A percentile compares a stretch with the other conserved stretches of the same genome.
Conservation (phyloP, 495 filamentous ascomycete genomes). For the Chaetomidium leptoderma region DNA sequence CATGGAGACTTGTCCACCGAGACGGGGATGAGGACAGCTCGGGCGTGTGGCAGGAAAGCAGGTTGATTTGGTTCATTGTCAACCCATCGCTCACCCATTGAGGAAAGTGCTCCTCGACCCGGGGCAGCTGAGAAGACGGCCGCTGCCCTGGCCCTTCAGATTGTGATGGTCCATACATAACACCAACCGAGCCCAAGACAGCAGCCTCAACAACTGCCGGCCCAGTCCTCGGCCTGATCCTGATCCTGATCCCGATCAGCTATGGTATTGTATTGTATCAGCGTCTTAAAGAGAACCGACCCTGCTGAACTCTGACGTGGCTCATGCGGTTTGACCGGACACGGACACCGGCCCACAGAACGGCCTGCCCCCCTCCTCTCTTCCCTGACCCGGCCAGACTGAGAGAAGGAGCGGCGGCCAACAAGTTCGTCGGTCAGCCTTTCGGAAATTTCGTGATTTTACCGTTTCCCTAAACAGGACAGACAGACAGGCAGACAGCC, state of each 20-base stretch:
- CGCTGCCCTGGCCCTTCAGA: not conserved
- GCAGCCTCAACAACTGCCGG: not conserved
- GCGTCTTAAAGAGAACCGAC: not conserved
- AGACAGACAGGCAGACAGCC: too few relatives aligned
- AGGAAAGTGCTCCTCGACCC: constrained; percentile 10
- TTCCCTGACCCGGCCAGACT: not conserved
- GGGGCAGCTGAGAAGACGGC: not conserved
- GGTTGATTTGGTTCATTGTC: not conserved
- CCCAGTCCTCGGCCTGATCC: too few relatives aligned
- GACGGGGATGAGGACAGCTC: not conserved
- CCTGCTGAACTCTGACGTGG: constrained; percentile 29
- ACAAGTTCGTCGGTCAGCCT: too few relatives aligned
- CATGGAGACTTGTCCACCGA: not conserved
- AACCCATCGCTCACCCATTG: not conserved
- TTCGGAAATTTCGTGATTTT: too few relatives aligned
- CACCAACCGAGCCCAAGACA: not conserved
- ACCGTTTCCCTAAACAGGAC: too few relatives aligned
- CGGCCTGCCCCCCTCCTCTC: not conserved
- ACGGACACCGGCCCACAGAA: not conserved
- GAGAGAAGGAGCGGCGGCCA: not conserved
- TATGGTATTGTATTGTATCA: too few relatives aligned
- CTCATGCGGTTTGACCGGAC: constrained; percentile 10
- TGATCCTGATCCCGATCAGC: too few relatives aligned
- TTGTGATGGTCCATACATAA: not conserved
- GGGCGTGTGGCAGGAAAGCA: too few relatives aligned